These are phyloP conservation scores for Termitomyces titanicus DNA, from an alignment of 768 basidiomycete species.

Conservation along the genomic window DNA sequence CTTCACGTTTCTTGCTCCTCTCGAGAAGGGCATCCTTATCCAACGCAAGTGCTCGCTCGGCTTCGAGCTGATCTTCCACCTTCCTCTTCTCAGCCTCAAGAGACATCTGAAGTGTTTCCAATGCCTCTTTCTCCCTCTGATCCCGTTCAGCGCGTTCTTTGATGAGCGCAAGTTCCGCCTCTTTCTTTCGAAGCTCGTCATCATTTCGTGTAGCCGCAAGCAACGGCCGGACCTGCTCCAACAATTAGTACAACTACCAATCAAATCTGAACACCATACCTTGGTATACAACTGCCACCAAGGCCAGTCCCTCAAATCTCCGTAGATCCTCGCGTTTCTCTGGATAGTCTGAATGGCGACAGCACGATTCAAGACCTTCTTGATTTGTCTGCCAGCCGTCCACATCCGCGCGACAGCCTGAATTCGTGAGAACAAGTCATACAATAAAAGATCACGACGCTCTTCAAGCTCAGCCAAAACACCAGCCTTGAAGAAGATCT, in stretches of 20 bases:
- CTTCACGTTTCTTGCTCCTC: conserved; percentile 81
- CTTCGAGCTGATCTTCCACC: conserved; percentile 77
- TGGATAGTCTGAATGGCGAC: conserved; percentile 91
- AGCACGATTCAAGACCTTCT: conserved; percentile 92
- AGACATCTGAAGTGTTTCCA: conserved; percentile 78
- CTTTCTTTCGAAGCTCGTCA: conserved; percentile 86
- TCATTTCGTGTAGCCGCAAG: conserved; percentile 91
- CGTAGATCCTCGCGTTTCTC: conserved; percentile 88
- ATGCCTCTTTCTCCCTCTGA: conserved; percentile 69
- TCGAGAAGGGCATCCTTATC: conserved; percentile 85
- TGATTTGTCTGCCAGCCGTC: conserved; percentile 85
- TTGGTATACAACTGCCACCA: conserved; percentile 99
- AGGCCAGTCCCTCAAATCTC: conserved; percentile 90
- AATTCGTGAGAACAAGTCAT: conserved; percentile 82
- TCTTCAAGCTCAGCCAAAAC: conserved; percentile 96
- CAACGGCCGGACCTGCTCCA: conserved; percentile 77
- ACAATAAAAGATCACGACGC: conserved; percentile 81
- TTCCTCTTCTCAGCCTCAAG: conserved; percentile 82
- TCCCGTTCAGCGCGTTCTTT: conserved; percentile 89
- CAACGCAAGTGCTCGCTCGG: conserved; percentile 71
- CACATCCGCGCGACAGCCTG: conserved; percentile 87
- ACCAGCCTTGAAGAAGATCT: conserved; percentile 99
- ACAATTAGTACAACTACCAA: conserved; percentile 2
- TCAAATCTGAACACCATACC: conserved; percentile 32
- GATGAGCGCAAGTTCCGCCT: conserved; percentile 73